Evolutionary conservation across 139 green algal species (phyloP), one percentile per base, ranked within the genome.

Genomic region (Auxenochlorella pyrenoidosa): DNA sequence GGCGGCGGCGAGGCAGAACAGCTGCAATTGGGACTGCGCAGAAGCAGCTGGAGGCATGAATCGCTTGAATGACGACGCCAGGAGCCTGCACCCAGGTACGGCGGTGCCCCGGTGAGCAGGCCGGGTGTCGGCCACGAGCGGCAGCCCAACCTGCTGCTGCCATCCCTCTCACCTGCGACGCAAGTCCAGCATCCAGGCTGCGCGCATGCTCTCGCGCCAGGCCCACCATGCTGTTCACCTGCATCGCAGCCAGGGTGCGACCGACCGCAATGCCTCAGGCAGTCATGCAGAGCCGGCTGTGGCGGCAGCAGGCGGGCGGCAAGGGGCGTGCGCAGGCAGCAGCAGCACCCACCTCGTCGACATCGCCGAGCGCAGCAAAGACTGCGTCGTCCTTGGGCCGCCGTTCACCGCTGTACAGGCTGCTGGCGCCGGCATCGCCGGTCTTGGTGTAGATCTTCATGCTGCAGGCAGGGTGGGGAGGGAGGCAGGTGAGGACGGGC

Each of bases 361-460:
- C 95, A 60, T 99, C 97, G 8, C 97, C 97, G 6, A 99, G 91
- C 16, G 97, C 96, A 10, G 93, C 87, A 76, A 99, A 98, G 13
- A 92, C 82, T 32, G 68, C 88, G 63, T 98, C 94, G 54, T 95
- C 93, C 89, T 99, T 99, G 60, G 89, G 72, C 15, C 93, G 79
- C 16, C 97, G 88, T 89, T 97, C 90, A 15, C 97, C 97, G 75
- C 93, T 99, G 91, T 98, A 99, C 76, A 99, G 88, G 36, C 90
- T 94, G 30, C 95, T 96, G 22, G 87, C 91, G 34, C 97, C 97
- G 38, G 89, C 89, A 87, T 99, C 97, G 6, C 97, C 96, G 5
- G 95, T 96, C 30, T 94, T 94, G 8, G 96, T 99, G 90, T 99
- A 99, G n/a, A 99, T 95, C 75, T 96, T 96, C 82, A 97, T 96